These are phyloP conservation scores for Glycyrrhiza uralensis DNA, from an alignment of 306 rosid genomes.

Conservation along the genomic window DNA sequence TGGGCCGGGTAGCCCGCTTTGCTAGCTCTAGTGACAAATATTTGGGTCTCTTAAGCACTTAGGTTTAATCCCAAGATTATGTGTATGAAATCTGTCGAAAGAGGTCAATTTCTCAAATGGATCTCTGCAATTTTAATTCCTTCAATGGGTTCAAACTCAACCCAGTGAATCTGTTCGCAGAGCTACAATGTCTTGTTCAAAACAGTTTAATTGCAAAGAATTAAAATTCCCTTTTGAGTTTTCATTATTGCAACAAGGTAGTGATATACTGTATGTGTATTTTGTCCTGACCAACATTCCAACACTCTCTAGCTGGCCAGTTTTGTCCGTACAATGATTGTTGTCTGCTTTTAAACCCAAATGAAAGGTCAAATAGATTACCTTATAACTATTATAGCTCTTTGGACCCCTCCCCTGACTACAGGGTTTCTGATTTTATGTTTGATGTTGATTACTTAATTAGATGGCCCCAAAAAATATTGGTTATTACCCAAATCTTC, in stretches of 20 bases:
- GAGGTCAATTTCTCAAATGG: too few relatives aligned
- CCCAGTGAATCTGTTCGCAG: background rate
- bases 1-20: too few relatives aligned
- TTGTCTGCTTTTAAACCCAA: constrained; percentile 23
- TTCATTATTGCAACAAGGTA: background rate
- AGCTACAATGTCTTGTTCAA: background rate
- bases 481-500: background rate
- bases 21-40: too few relatives aligned
- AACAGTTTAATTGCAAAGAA: background rate
- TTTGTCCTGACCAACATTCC: background rate
- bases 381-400: constrained; percentile 15
- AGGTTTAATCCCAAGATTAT: too few relatives aligned
- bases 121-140: too few relatives aligned
- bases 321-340: background rate
- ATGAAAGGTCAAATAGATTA: constrained; percentile 29
- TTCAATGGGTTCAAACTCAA: background rate
- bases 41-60: too few relatives aligned
- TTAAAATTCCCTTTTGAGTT: background rate
- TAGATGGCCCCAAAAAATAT: background rate
- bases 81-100: too few relatives aligned
- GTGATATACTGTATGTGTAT: background rate
- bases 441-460: background rate
- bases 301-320: background rate
- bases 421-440: background rate
- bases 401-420: background rate